Percentiles rank a stretch among this genome's conserved stretches.
Conservation (phyloP, 2,329 filamentous ascomycete species). For the Xylariales sp. region DNA sequence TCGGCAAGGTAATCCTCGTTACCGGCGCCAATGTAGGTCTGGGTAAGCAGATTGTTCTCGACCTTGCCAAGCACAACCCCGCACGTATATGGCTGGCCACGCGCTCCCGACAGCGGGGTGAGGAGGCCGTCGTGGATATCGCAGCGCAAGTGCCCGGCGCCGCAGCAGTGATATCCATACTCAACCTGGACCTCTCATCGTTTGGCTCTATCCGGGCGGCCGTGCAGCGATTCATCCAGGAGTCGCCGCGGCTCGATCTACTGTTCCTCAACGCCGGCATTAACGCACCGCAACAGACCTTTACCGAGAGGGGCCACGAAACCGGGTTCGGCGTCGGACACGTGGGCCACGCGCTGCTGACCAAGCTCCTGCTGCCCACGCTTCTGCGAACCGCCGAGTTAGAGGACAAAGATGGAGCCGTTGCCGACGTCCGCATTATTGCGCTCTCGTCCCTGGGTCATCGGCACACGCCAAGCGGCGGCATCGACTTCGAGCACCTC, state of each 20-base stretch:
- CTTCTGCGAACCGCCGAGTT: neutral
- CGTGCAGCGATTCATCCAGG: slow-evolving; percentile 19
- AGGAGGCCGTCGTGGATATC: neutral
- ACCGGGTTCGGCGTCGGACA: slow-evolving; percentile 38
- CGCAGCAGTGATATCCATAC: slow-evolving; percentile 10
- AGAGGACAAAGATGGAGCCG: too few relatives aligned
- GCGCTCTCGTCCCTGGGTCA: neutral
- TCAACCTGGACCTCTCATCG: slow-evolving; percentile 31
- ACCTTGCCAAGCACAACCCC: neutral
- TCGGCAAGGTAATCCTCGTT: slow-evolving; percentile 31
- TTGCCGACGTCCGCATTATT: neutral
- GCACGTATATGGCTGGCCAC: neutral
- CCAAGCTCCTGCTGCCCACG: neutral
- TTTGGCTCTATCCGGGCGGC: slow-evolving; percentile 25
- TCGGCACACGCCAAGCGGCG: neutral
- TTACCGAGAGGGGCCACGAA: slow-evolving; percentile 37
- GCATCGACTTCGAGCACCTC: neutral
- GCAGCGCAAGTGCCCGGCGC: neutral
- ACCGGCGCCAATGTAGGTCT: slow-evolving; percentile 19
- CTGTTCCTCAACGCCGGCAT: slow-evolving; percentile 37
- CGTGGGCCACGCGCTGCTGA: slow-evolving; percentile 35
- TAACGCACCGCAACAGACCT: slow-evolving; percentile 24
- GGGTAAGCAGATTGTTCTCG: neutral
- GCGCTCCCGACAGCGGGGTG: neutral
- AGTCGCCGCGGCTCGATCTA: slow-evolving; percentile 30